Evolutionary conservation across 768 basidiomycete genomes (phyloP).

Genomic region (Tulasnella sp.): DNA sequence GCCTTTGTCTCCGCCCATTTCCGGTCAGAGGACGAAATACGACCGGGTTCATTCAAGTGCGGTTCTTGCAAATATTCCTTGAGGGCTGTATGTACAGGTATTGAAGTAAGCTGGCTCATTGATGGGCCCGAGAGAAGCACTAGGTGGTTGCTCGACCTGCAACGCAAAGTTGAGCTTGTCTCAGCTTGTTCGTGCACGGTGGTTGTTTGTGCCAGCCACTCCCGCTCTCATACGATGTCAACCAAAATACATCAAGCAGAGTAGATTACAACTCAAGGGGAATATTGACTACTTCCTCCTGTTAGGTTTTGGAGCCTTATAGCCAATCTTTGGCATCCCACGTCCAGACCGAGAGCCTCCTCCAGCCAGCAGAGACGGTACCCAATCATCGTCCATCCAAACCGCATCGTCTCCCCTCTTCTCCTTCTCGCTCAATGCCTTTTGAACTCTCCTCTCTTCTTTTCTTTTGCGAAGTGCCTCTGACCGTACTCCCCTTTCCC

Average conservation of each 20-base stretch:
- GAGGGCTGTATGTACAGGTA: conserved; percentile 3
- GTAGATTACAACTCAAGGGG: neutral
- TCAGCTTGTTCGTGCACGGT: neutral
- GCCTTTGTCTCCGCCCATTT: conserved; percentile 11
- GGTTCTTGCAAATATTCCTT: neutral
- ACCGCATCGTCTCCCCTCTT: conserved; percentile 44
- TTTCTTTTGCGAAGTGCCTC: conserved; percentile 69
- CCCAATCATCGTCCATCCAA: conserved; percentile 96
- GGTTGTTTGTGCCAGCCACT: neutral
- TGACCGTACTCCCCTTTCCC: conserved; percentile 72
- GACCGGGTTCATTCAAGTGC: conserved; percentile 13
- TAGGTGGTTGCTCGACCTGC: neutral
- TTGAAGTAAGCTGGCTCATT: conserved; percentile 5
- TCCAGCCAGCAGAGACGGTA: conserved; percentile 70
- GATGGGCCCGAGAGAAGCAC: neutral
- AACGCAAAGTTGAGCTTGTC: neutral
- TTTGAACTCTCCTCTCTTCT: conserved; percentile 72
- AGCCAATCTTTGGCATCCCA: conserved; percentile 17
- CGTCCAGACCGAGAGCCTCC: neutral
- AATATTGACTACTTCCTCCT: neutral
- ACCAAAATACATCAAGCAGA: neutral
- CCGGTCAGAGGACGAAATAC: neutral
- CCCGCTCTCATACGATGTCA: neutral
- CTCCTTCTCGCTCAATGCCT: conserved; percentile 48
- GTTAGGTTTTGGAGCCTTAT: conserved; percentile 2